A percentile compares a stretch with the other conserved stretches of the same genome.
These are phyloP conservation scores for Kuraishia floccosa DNA, from an alignment of 805 yeast genomes.

Conservation along the genomic window DNA sequence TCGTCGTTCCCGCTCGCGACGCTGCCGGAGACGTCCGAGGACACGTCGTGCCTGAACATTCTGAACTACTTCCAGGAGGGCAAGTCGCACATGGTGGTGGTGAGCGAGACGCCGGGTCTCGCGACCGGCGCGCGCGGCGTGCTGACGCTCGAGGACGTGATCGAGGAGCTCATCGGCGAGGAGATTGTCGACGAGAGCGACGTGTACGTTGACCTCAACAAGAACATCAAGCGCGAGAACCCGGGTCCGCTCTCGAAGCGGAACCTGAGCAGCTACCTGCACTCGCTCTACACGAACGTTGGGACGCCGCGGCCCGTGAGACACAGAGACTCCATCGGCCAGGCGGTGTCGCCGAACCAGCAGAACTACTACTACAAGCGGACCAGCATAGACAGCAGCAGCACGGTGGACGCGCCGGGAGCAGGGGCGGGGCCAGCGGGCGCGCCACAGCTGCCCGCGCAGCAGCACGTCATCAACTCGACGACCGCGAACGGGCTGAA, in stretches of 20 bases:
- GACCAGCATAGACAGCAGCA: conserved; percentile 6
- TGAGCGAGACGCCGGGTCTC: conserved; percentile 76
- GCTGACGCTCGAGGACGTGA: conserved; percentile 91
- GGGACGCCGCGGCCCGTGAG: conserved; percentile 16
- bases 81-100: conserved; percentile 93
- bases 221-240: conserved; percentile 65
- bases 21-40: conserved; percentile 85
- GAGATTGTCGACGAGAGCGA: conserved; percentile 96
- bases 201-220: conserved; percentile 84
- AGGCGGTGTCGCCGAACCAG: background rate
- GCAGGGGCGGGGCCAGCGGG: background rate
- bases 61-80: conserved; percentile 97
- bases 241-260: conserved; percentile 71
- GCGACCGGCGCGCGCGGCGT: conserved; percentile 80
- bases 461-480: conserved; percentile 7
- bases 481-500: conserved; percentile 23
- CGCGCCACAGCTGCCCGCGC: background rate
- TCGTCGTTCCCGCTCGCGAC: conserved; percentile 93
- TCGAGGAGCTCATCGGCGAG: conserved; percentile 95
- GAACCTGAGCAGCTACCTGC: conserved; percentile 59
- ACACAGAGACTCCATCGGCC: conserved; percentile 30
- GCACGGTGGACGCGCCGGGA: no score
- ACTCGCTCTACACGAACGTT: conserved; percentile 31
- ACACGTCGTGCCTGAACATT: conserved; percentile 88
- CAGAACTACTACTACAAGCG: conserved; percentile 8